Evolutionary conservation across 805 yeast genomes (phyloP).

Genomic region (Candida nanaspora): DNA sequence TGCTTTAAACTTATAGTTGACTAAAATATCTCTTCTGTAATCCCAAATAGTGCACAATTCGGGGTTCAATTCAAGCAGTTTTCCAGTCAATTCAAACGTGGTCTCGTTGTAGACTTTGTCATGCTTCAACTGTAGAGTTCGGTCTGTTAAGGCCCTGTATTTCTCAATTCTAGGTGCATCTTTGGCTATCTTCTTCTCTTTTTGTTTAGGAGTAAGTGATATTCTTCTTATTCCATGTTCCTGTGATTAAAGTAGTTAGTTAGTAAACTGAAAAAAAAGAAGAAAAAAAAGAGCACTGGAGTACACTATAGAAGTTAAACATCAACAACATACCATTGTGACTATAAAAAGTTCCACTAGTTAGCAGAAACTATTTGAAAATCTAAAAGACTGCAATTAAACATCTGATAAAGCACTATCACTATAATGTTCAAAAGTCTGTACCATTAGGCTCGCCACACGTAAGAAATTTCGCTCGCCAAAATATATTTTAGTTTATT

Average conservation of each 20-base stretch:
- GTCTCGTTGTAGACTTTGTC: constrained; percentile 24
- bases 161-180: constrained; percentile 56
- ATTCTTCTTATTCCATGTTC: constrained; percentile 69
- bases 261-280: neutral
- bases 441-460: too few relatives aligned
- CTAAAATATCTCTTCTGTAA: constrained; percentile 67
- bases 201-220: constrained; percentile 49
- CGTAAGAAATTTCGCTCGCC: too few relatives aligned
- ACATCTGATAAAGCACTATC: too few relatives aligned
- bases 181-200: constrained; percentile 38
- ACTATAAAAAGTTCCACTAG: too few relatives aligned
- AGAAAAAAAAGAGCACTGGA: too few relatives aligned
- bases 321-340: neutral
- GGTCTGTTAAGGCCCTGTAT: constrained; percentile 41
- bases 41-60: constrained; percentile 92
- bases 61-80: constrained; percentile 61
- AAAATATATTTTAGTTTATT: too few relatives aligned
- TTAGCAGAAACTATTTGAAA: too few relatives aligned
- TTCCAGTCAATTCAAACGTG: constrained; percentile 47
- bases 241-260: neutral
- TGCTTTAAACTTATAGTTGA: constrained; percentile 20
- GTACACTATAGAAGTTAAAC: neutral
- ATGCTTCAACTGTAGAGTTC: constrained; percentile 32
- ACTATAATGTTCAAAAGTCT: too few relatives aligned
- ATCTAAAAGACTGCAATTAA: too few relatives aligned